Base-by-base conservation (phyloP, 2,329 filamentous ascomycete species). In the Geoglossum cookeanum region DNA sequence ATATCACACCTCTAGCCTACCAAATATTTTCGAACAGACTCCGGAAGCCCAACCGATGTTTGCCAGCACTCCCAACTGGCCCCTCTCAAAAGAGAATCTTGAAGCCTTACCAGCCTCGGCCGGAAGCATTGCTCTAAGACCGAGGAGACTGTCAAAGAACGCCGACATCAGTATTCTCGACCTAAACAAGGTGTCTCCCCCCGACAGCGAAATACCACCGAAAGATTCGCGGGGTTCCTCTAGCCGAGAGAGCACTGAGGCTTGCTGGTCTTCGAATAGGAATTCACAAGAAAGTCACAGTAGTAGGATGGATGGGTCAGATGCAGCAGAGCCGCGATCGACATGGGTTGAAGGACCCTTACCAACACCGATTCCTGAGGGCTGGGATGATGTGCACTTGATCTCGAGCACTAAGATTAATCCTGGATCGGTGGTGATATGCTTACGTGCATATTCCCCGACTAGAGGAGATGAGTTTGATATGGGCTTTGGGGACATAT, bases 381-480 rank as follows among this genome's bases (percentile, higher is more conserved):
- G 33, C 30, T 39, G 45, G 3, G n/a, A 45, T 27, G 54, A 55
- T 22, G 17, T 55, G 8, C 54, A 48, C 37, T 39, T n/a, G 35
- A 17, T n/a, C 8, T 6, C 35, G n/a, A 27, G n/a, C 15, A 29
- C 35, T 1, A 17, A n/a, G 30, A 37, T 53, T 35, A 3, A 3
- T 53, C 30, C 49, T n/a, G 49, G 49, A 13, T 53, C 49, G 22
- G 13, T 17, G 17, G 49, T 53, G 7, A 37, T 53, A 8, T 35
- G 30, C 17, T 37, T 55, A 27, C 45, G 22, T 45, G 17, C 44
- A 15, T 22, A 45, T 32, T 3, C 15, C 9, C 37, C 54, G 22
- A 3, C 15, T 55, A 35, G 39, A n/a, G 32, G 44, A n/a, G 54
- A 55, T 45, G 54, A 55, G n/a, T 55, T 55, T n/a, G n/a, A 45